Conservation (phyloP, 1,284 basidiomycete genomes). For the Cryptococcus jaspeensis region DNA sequence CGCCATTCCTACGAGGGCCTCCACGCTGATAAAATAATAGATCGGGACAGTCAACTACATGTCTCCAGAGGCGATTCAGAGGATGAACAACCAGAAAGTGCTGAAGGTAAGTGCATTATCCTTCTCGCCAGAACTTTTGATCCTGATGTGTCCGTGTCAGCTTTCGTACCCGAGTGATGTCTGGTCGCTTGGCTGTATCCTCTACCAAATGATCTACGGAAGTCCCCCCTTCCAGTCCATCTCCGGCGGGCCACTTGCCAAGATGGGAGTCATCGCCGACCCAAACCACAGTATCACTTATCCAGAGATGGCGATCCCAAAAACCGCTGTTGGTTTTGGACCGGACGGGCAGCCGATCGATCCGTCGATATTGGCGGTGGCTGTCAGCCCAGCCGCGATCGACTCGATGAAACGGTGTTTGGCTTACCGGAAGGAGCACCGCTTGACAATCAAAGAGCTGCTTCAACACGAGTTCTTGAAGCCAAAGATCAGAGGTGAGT, state of each 20-base stretch:
- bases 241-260: constrained; percentile 65
- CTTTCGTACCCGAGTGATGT: constrained; percentile 72
- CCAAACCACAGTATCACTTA: constrained; percentile 54
- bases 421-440: constrained; percentile 52
- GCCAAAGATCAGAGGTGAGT: constrained; percentile 23
- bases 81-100: constrained; percentile 51
- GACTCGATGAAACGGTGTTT: constrained; percentile 55
- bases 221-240: constrained; percentile 85
- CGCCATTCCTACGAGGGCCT: too few species aligned
- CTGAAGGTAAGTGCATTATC: constrained; percentile 39
- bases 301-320: constrained; percentile 49
- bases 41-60: constrained; percentile 94
- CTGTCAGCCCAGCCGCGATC: constrained; percentile 53
- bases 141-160: constrained; percentile 12
- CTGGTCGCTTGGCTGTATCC: constrained; percentile 96
- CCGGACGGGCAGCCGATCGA: constrained; percentile 35
- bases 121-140: neutral
- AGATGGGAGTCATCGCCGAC: constrained; percentile 57
- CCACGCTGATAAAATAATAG: constrained; percentile 49
- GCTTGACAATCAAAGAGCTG: constrained; percentile 56
- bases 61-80: constrained; percentile 87
- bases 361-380: constrained; percentile 39
- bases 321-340: constrained; percentile 33
- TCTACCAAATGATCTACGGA: constrained; percentile 96
- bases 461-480: constrained; percentile 52